A percentile compares a stretch with the other conserved stretches of the same genome.
phyloP scores from a whole-genome alignment of 202 grass and related monocot genomes.

The Hordeum pubiflorum region DNA sequence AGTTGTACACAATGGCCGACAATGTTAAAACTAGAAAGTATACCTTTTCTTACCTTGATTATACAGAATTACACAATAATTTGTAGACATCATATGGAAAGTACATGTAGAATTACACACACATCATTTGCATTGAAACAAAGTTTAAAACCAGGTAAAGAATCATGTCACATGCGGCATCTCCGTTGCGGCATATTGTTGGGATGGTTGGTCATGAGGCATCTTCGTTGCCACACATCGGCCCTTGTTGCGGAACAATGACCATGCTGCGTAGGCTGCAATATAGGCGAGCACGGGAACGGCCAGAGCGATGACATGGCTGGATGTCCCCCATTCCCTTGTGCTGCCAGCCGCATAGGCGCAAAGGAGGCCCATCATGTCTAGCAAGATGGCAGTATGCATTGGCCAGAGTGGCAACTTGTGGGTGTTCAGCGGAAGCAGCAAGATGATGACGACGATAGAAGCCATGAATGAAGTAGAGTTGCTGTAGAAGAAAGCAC shows the following conservation, averaged over 20 bases:
- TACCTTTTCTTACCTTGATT: too few relatives aligned
- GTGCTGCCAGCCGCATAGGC: background rate
- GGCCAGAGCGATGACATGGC: background rate
- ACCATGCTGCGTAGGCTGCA: background rate
- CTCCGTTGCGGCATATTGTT: too few relatives aligned
- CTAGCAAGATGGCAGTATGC: background rate
- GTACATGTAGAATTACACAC: background rate
- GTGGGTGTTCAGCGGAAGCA: background rate
- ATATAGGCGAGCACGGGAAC: background rate
- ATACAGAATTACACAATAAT: too few relatives aligned
- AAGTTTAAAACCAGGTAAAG: background rate
- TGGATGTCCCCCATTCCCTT: background rate
- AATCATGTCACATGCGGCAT: background rate
- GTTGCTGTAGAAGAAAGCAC: background rate
- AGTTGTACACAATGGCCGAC: background rate
- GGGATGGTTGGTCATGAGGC: too few relatives aligned
- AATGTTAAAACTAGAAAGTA: too few relatives aligned
- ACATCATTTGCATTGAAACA: background rate
- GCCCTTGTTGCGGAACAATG: background rate
- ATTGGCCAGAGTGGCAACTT: background rate
- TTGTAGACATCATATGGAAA: background rate
- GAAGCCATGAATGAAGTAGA: background rate
- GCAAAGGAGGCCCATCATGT: background rate
- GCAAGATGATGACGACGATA: background rate
- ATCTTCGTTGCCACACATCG: background rate